Evolutionary conservation across 164 flowering plant species (phyloP).

Genomic region (Vitis rotundifolia): DNA sequence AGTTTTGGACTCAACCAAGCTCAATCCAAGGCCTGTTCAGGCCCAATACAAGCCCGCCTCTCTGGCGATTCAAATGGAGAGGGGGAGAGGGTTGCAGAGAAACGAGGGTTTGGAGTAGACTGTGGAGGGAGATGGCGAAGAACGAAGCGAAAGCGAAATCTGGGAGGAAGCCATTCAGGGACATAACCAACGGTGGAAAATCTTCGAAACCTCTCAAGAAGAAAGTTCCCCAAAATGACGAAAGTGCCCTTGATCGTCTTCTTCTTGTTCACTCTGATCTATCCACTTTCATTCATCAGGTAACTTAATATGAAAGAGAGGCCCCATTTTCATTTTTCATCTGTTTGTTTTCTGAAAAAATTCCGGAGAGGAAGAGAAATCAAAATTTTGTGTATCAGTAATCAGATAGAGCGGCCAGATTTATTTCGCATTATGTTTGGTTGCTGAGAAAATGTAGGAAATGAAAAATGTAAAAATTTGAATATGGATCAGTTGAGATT

Average conservation of each 20-base stretch:
- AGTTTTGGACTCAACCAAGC: too few species aligned
- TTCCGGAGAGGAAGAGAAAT: background rate
- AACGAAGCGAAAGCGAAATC: slow-evolving; percentile 32
- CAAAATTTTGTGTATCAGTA: too few species aligned
- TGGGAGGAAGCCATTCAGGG: slow-evolving; percentile 49
- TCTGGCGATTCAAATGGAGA: slow-evolving; percentile 7
- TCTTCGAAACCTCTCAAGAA: slow-evolving; percentile 13
- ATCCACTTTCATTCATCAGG: slow-evolving; percentile 57
- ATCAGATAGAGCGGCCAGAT: background rate
- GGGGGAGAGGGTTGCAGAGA: slow-evolving; percentile 9
- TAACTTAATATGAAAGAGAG: slow-evolving; percentile 9
- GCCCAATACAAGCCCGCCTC: too few species aligned
- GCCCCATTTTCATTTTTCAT: too few species aligned
- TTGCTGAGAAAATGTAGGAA: too few species aligned
- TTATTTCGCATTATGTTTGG: background rate
- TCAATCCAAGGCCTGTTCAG: too few species aligned
- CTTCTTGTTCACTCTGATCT: slow-evolving; percentile 65
- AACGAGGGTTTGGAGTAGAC: background rate
- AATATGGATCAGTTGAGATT: too few species aligned
- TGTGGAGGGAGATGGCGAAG: slow-evolving; percentile 26
- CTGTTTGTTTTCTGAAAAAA: too few species aligned
- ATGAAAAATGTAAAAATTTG: too few species aligned
- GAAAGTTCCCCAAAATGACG: slow-evolving; percentile 14
- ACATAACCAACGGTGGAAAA: slow-evolving; percentile 41
- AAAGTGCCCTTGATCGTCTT: slow-evolving; percentile 58